Evolutionary conservation across 371 early-diverging fungal genomes (phyloP).

Genomic region (Rhizopus sp.): DNA sequence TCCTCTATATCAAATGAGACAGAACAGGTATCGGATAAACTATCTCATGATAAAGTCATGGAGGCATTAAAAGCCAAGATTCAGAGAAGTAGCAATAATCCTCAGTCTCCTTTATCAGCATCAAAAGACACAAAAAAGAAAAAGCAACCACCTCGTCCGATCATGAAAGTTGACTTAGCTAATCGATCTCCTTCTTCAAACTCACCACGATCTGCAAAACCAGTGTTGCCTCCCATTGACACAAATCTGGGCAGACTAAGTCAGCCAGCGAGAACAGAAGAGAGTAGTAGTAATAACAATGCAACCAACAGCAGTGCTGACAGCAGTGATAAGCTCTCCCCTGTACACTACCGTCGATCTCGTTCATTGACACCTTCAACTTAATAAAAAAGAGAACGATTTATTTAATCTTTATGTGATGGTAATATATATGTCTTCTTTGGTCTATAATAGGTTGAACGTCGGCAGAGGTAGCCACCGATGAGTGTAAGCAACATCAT

Average conservation of each 20-base stretch:
- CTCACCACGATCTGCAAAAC: constrained; percentile 41
- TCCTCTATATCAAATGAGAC: constrained; percentile 10
- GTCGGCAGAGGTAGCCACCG: constrained; percentile 23
- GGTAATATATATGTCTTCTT: not conserved
- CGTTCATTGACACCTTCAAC: constrained; percentile 23
- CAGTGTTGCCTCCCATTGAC: constrained; percentile 41
- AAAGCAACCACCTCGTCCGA: not conserved
- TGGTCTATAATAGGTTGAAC: constrained; percentile 13
- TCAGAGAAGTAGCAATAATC: constrained; percentile 27
- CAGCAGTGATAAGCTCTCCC: not conserved
- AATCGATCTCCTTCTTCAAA: constrained; percentile 19
- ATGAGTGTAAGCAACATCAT: constrained; percentile 20
- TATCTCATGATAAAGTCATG: constrained; percentile 44
- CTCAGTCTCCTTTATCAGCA: constrained; percentile 1
- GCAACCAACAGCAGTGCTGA: constrained; percentile 3
- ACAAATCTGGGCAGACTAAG: constrained; percentile 30
- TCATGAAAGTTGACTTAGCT: not conserved
- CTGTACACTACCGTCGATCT: constrained; percentile 21
- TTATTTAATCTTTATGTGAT: too few relatives aligned
- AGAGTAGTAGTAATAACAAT: not conserved
- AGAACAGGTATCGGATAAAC: constrained; percentile 19
- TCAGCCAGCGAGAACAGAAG: not conserved
- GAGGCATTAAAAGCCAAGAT: constrained; percentile 52
- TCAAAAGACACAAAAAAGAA: constrained; percentile 1
- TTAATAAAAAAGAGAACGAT: not conserved